Base-by-base conservation (phyloP, 345 rosid genomes). In the Gossypium mustelinum region DNA sequence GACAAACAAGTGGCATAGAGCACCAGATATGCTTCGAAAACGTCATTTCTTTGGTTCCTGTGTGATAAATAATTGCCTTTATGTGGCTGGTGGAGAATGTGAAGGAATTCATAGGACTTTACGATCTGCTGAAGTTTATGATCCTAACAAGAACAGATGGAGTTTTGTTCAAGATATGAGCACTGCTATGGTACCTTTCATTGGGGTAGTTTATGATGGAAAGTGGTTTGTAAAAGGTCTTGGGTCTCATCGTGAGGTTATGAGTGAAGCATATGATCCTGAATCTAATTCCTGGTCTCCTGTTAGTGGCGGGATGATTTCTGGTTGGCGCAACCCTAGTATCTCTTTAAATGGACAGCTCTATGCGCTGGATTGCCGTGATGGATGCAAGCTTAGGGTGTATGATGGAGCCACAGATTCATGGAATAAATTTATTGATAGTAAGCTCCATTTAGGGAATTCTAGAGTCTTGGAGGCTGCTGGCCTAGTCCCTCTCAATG, bases 41-140 rank as follows among this genome's bases (percentile, higher is more conserved):
- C 92, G 98, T 6, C 97, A 94, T 81, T 87, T 89, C 83, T 92
- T 92, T 67, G 98, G 97, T 66, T 94, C 92, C 71, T 94, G 97
- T 73, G 98, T 94, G n/a, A 89, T 94, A 47, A 92, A 94, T 80
- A 94, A 94, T 75, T 90, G 97, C 74, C 88, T 94, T 1, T 94
- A 88, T 74, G 97, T 94, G 41, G 98, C 98, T 2, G 98, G 98
- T 14, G 98, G 98, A 61, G 98, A 94, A 68, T 94, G 97, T 39
- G 97, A 94, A 80, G 98, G 98, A 65, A 86, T 87, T 60, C 98
- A 90, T 54, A 83, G 98, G 85, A 92, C 97, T 14, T 90, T 94
- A 1, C 94, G 98, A 0, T 90, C 98, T 51, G 98, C 95, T 66
- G 98, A 94, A 81, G 89, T 94, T 81, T 94, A 90, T 80, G 98